Evolutionary conservation across 768 basidiomycete genomes (phyloP).

Genomic region (Aureoboletus auriporus): DNA sequence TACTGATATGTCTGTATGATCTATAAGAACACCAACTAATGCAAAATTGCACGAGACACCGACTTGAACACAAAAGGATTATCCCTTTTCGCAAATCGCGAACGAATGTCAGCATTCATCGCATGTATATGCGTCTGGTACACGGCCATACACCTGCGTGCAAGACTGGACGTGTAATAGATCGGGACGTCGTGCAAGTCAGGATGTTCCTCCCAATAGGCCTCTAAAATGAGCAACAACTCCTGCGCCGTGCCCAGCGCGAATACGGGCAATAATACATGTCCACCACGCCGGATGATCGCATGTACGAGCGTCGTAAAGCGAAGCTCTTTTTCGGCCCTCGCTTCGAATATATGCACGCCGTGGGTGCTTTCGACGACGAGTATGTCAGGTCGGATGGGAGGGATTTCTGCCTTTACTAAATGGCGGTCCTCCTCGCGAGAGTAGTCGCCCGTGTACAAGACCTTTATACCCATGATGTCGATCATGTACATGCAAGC

Average conservation of each 20-base stretch:
- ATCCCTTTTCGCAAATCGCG: slow-evolving; percentile 87
- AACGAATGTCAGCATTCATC: slow-evolving; percentile 90
- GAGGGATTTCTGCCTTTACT: slow-evolving; percentile 91
- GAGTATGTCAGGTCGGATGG: slow-evolving; percentile 86
- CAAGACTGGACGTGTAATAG: slow-evolving; percentile 91
- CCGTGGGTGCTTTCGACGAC: slow-evolving; percentile 97
- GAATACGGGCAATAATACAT: slow-evolving; percentile 91
- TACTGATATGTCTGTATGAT: slow-evolving; percentile 64
- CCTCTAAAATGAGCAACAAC: slow-evolving; percentile 86
- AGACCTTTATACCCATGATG: slow-evolving; percentile 86
- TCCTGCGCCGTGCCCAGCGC: slow-evolving; percentile 95
- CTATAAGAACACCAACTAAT: neutral
- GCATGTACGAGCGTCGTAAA: slow-evolving; percentile 91
- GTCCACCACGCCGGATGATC: slow-evolving; percentile 86
- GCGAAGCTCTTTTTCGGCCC: slow-evolving; percentile 85
- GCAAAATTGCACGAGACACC: slow-evolving; percentile 27
- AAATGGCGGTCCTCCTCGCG: slow-evolving; percentile 95
- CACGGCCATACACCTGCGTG: slow-evolving; percentile 94
- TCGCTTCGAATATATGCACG: slow-evolving; percentile 80
- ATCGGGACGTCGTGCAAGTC: slow-evolving; percentile 90
- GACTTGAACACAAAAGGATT: slow-evolving; percentile 98
- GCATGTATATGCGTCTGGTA: slow-evolving; percentile 97
- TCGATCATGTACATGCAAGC: slow-evolving; percentile 98
- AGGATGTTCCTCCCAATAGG: slow-evolving; percentile 93
- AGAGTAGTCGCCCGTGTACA: slow-evolving; percentile 98